Evolutionary conservation across 1,284 basidiomycete species (phyloP).

Genomic region (Rhodotorula sp.): DNA sequence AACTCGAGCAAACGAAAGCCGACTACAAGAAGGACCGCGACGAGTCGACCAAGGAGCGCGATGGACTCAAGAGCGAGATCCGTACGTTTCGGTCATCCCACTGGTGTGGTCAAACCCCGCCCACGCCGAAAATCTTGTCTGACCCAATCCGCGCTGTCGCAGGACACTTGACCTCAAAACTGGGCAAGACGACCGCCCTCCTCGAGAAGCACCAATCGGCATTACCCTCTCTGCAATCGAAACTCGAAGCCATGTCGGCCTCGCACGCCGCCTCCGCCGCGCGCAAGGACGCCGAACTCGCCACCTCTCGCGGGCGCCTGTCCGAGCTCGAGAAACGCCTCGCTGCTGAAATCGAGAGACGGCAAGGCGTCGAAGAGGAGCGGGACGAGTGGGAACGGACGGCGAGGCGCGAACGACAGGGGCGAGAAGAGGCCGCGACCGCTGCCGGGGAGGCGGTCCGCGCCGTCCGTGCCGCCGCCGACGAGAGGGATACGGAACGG

Average conservation of each 20-base stretch:
- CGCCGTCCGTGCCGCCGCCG: not conserved
- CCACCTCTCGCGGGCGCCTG: not conserved
- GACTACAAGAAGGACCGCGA: slow-evolving; percentile 18
- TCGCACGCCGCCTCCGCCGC: slow-evolving; percentile 27
- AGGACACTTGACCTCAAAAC: slow-evolving; percentile 28
- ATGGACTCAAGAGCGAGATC: slow-evolving; percentile 27
- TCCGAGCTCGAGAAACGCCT: not conserved
- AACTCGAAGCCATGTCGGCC: slow-evolving; percentile 25
- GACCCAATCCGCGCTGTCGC: not conserved
- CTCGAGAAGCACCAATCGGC: slow-evolving; percentile 30
- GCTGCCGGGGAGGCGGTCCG: not conserved
- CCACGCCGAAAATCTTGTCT: not conserved
- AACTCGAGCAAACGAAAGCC: slow-evolving; percentile 5
- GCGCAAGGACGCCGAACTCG: slow-evolving; percentile 32
- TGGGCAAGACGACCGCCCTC: slow-evolving; percentile 25
- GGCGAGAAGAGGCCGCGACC: not conserved
- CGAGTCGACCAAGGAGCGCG: slow-evolving; percentile 17
- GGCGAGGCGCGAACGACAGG: not conserved
- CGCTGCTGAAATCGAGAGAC: not conserved
- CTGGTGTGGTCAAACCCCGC: not conserved
- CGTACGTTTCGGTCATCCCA: slow-evolving; percentile 16
- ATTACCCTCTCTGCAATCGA: slow-evolving; percentile 32
- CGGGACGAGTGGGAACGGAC: not conserved
- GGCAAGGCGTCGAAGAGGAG: not conserved
- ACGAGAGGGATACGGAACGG: not conserved